Base-by-base conservation (phyloP, 371 early-diverging fungal genomes). In the Mucor saturninus region DNA sequence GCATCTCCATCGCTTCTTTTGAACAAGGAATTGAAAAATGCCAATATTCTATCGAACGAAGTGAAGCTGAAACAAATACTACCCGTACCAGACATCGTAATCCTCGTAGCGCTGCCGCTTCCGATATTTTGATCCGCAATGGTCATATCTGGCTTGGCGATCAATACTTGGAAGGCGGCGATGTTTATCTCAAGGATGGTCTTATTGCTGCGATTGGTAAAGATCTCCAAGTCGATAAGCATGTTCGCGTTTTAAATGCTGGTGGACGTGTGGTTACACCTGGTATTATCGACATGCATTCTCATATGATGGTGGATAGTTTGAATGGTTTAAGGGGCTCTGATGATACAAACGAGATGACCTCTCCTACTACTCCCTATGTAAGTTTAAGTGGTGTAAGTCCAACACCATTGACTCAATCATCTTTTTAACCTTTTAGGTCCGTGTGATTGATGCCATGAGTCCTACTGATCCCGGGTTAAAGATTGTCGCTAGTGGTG, bases 201-300 rank as follows among this genome's bases (percentile, higher is more conserved):
- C 46, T 89, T 58, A 89, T 90, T 74, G 68, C 71, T 5, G 62
- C 69, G n/a, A 62, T 89, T 8, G 83, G 77, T 2, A 62, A 67
- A 6, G 54, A 74, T 32, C 62, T 84, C 26, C 49, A 71, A 10
- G 72, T 76, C 0, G 71, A 75, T 29, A 62, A 72, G 43, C 67
- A 69, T 9, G 73, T 75, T n/a, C 69, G 64, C 5, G 69, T 76
- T 3, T 76, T 92, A 21, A 86, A 93, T 58, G 87, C 87, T 53
- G 80, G 76, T 39, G 89, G 88, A 7, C 86, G 88, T 42, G 83
- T 84, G 28, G 78, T 94, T 14, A 91, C 92, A 7, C 94, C 94
- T 10, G 93, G 94, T 51, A 77, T 94, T 29, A 86, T 94, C 2
- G 94, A 93, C 69, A 88, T 88, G 91, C 91, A 93, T 73, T 84